Conservation (phyloP, 805 yeast genomes). For the Wickerhamomyces alni region DNA sequence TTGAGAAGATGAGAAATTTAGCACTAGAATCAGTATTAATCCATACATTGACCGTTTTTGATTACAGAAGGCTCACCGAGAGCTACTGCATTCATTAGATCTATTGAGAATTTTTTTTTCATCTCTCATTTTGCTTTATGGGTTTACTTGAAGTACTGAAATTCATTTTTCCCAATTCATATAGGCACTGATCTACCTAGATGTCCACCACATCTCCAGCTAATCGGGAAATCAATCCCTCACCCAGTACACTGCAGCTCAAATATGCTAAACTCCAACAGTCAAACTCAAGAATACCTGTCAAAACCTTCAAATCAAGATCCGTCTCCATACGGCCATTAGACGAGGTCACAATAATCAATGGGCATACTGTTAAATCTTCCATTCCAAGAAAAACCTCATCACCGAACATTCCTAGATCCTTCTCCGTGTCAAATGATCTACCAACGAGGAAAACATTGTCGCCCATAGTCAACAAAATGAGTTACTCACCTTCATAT, state of each 20-base stretch:
- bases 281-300: conserved; percentile 15
- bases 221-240: background rate
- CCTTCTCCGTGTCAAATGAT: background rate
- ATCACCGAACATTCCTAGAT: conserved; percentile 8
- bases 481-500: background rate
- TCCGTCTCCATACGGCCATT: conserved; percentile 12
- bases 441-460: background rate
- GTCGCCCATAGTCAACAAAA: conserved; percentile 7
- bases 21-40: too few species aligned
- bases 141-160: too few species aligned
- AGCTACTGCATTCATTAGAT: too few species aligned
- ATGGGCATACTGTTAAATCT: conserved; percentile 10
- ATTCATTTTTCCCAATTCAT: too few species aligned
- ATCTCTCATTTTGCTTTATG: too few species aligned
- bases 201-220: too few species aligned
- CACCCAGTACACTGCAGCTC: conserved; percentile 6
- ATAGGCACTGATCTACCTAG: too few species aligned
- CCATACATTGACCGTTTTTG: too few species aligned
- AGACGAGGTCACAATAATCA: conserved; percentile 10
- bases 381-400: conserved; percentile 19
- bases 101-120: too few species aligned
- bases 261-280: conserved; percentile 7
- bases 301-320: conserved; percentile 2
- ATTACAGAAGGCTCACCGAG: too few species aligned
- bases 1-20: too few species aligned